Conservation (phyloP, 768 basidiomycete genomes). For the Pleurotus salmoneostramineus region DNA sequence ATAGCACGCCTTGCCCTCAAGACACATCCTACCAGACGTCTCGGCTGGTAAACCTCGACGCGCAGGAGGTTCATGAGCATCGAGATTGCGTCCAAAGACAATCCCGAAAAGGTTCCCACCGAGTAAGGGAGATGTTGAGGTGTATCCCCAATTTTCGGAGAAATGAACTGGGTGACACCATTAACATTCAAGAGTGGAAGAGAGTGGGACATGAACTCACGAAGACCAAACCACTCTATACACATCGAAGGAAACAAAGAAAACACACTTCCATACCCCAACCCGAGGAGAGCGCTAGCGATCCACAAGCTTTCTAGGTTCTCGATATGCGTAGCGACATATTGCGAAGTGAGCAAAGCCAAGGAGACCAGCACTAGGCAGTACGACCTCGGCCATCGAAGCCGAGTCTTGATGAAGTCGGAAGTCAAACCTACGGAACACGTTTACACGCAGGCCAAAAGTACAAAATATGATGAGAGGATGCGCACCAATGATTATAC, state of each 20-base stretch:
- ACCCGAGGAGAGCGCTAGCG: slow-evolving; percentile 49
- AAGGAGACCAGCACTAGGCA: slow-evolving; percentile 63
- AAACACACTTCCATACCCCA: slow-evolving; percentile 71
- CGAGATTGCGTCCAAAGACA: too few relatives aligned
- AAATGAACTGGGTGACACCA: neutral
- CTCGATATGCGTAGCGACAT: slow-evolving; percentile 49
- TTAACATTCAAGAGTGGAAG: neutral
- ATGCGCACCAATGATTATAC: slow-evolving; percentile 64
- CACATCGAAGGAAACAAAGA: slow-evolving; percentile 72
- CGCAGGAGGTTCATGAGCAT: neutral
- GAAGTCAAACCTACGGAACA: slow-evolving; percentile 54
- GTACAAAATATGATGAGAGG: neutral
- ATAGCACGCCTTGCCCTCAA: too few relatives aligned
- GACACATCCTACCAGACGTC: too few relatives aligned
- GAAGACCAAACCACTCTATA: slow-evolving; percentile 87
- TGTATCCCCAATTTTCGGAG: neutral
- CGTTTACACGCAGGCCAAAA: too few relatives aligned
- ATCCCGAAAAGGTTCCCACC: too few relatives aligned
- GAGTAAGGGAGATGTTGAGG: too few relatives aligned
- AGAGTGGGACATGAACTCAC: slow-evolving; percentile 36
- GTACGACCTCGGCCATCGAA: slow-evolving; percentile 61
- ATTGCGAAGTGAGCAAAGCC: slow-evolving; percentile 71
- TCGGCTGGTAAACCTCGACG: neutral
- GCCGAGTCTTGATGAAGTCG: slow-evolving; percentile 56
- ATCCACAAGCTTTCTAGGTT: slow-evolving; percentile 65